These are phyloP conservation scores for Solanum bulbocastanum DNA, from an alignment of 257 asterid species.

Conservation along the genomic window DNA sequence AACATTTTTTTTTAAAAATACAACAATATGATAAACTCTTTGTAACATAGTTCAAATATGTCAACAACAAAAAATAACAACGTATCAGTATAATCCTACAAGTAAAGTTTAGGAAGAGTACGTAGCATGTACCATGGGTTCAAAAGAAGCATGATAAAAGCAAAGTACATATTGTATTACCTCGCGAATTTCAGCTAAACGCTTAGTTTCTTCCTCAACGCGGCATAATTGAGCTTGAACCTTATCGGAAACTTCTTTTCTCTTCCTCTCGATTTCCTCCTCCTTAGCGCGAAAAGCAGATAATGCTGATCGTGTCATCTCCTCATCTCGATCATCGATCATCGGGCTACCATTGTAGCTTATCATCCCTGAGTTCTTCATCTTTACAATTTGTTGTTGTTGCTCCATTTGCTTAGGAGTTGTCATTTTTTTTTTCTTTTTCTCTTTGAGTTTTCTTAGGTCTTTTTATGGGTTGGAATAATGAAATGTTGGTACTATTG, in stretches of 20 bases:
- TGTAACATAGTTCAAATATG: background rate
- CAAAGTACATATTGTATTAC: background rate
- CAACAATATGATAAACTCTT: background rate
- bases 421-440: constrained; percentile 11
- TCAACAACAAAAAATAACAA: background rate
- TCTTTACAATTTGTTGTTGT: constrained; percentile 21
- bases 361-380: constrained; percentile 45
- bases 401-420: constrained; percentile 34
- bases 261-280: constrained; percentile 79
- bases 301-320: constrained; percentile 62
- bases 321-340: constrained; percentile 68
- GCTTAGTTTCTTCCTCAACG: constrained; percentile 72
- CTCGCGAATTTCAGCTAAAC: constrained; percentile 72
- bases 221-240: constrained; percentile 77
- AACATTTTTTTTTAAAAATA: rapidly evolving
- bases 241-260: constrained; percentile 42
- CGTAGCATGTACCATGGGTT: background rate
- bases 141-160: background rate
- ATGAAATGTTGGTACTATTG: constrained; percentile 19
- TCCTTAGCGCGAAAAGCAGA: constrained; percentile 67
- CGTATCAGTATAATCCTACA: background rate
- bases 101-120: background rate
- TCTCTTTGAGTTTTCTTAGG: background rate
- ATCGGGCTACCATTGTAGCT: constrained; percentile 38
- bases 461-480: constrained; percentile 14